Evolutionary conservation across 345 rosid genomes (phyloP), one percentile per base, ranked within the genome.

Genomic region (Trapa bicornis): DNA sequence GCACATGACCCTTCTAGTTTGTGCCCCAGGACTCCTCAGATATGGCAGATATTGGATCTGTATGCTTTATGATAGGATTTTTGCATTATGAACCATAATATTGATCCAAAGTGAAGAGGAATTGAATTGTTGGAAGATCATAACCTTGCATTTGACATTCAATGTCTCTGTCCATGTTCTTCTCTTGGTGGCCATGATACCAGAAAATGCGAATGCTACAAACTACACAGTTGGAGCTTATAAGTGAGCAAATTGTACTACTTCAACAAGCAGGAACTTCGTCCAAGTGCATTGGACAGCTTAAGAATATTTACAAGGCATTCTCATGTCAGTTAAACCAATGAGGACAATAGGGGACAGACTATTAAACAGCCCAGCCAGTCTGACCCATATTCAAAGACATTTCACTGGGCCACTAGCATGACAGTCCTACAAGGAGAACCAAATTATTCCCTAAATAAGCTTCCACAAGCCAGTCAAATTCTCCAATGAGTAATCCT

Each of bases 1-100:
- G 75, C 68, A 85, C 89, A 41, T 87, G 91, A 1, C 93, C 96
- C 5, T 3, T 58, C 43, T 41, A 41, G 43, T 41, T 41, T 4
- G 6, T 41, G 43, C 0, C 1, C 43, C 43, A 1, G 43, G 43
- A 41, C 43, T 41, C 43, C 43, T 41, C 43, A 22, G 29, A 22
- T 22, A 22, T 41, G 43, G 43, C 7, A 41, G 1, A 41, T 2
- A 0, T 41, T 41, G 2, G 43, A 41, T 41, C 43, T 41, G 7
- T 41, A 8, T 8, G 43, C 4, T 41, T 41, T 8, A 41, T 8
- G 43, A 41, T 41, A 41, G 57, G 4, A 17, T 13, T 13, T 16
- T 52, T 52, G 57, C 57, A 52, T 52, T 52, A 3, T 17, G 22
- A 52, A 17, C 5, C 0, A 15, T 50, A 4, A 0, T 50, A 14